Evolutionary conservation across 345 rosid species (phyloP), one percentile per base, ranked within the genome.

Genomic region (Toxicodendron radicans): DNA sequence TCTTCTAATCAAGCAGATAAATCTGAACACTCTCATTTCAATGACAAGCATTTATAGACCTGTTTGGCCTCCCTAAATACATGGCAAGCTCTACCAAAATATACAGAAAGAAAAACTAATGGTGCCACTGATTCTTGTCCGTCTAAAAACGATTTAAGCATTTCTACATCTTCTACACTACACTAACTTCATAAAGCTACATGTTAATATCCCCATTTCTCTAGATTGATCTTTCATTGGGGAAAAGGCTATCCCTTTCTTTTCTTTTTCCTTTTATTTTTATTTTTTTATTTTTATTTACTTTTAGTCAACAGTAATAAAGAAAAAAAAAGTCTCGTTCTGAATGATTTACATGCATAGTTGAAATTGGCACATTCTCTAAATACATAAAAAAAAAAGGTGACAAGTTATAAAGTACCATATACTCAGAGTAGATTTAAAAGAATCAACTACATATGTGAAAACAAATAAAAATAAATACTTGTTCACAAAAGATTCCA

Each of bases 401-500:
- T 38, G 7, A 38, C 43, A 20, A 4, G 2, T 46, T 51, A 2
- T 51, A 51, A 13, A 51, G 18, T 51, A 51, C 17, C n/a, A 51
- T 1, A 52, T 5, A 2, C 10, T 17, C 27, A 32, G 49, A 33
- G 30, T 20, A 21, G 3, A 20, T 51, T 38, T 9, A 53, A 17
- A 5, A 27, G 30, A 53, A 53, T n/a, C 59, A 52, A 68, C 13
- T 14, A 30, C 21, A 52, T 21, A n/a, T 17, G 45, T 49, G 17
- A 64, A 51, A 66, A 66, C 35, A 60, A 46, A 27, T 1, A 20
- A 52, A 60, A 43, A 56, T 9, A 65, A 11, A 21, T 76, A 87
- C 91, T 72, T 82, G 73, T 68, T 71, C 20, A 85, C 85, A 45
- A 75, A 87, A 78, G 79, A 71, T 62, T 73, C 82, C 71, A 87